Evolutionary conservation across 2,329 filamentous ascomycete genomes (phyloP).

Genomic region (Claviceps paspali): DNA sequence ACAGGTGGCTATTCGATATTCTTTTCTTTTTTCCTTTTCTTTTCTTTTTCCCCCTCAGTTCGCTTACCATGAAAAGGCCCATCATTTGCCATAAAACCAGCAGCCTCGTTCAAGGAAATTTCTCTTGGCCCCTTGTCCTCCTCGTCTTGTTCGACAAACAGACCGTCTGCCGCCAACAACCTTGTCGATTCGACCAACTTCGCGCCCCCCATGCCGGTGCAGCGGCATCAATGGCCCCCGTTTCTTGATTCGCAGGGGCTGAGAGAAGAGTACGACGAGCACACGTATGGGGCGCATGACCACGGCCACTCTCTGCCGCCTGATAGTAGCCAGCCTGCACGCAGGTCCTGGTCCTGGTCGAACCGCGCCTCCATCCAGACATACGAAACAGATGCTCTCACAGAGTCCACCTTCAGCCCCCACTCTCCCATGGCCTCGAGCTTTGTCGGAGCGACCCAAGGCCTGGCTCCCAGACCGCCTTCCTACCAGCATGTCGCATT

Average conservation of each 20-base stretch:
- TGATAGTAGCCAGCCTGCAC: conserved; percentile 21
- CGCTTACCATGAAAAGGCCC: too few species aligned
- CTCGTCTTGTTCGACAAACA: too few species aligned
- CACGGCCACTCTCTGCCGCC: conserved; percentile 9
- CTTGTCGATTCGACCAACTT: neutral
- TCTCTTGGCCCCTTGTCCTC: too few species aligned
- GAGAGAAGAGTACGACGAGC: conserved; percentile 5
- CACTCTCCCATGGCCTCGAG: conserved; percentile 37
- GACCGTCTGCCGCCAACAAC: too few species aligned
- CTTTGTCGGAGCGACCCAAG: conserved; percentile 31
- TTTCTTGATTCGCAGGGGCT: conserved; percentile 27
- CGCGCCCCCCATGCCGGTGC: conserved; percentile 4
- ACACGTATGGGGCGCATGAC: conserved; percentile 3
- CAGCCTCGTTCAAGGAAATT: too few species aligned
- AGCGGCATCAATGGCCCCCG: conserved; percentile 40
- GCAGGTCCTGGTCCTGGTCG: conserved; percentile 29
- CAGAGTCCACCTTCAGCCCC: conserved; percentile 44
- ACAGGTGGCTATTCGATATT: too few species aligned
- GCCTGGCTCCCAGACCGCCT: conserved; percentile 43
- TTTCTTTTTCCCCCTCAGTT: too few species aligned
- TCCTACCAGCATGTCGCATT: conserved; percentile 31
- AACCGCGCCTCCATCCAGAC: conserved; percentile 42
- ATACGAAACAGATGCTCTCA: conserved; percentile 35
- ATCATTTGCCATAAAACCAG: too few species aligned
- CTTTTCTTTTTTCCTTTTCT: neutral